Conservation (phyloP, 176 grass and related monocot genomes). For the Tillandsia leiboldiana region DNA sequence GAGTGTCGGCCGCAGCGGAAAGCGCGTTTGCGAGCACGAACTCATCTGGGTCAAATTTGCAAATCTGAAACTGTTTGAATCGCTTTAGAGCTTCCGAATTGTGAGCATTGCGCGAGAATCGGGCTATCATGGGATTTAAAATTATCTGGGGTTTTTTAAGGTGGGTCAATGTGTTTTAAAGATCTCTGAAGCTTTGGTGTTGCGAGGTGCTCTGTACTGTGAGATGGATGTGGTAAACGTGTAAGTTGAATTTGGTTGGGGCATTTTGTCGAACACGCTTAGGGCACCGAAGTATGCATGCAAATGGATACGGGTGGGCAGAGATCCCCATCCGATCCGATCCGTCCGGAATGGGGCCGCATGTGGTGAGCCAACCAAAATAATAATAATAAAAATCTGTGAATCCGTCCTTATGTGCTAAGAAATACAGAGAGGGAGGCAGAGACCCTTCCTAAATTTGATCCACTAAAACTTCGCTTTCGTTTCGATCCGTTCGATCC, state of each 20-base stretch:
- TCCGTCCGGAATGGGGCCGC: too few relatives aligned
- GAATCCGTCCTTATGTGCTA: too few relatives aligned
- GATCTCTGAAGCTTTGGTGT: neutral
- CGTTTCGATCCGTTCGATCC: too few relatives aligned
- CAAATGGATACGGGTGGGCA: too few relatives aligned
- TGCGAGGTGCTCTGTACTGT: neutral
- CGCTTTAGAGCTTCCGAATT: neutral
- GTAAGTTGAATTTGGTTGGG: neutral
- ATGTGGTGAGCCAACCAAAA: too few relatives aligned
- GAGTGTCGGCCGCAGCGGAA: neutral
- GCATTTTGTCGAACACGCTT: conserved; percentile 13
- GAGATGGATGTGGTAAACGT: neutral
- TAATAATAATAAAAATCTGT: too few relatives aligned
- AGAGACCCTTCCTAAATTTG: too few relatives aligned
- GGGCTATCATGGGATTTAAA: neutral
- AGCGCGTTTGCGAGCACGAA: neutral
- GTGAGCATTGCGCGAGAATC: neutral
- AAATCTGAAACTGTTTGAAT: conserved; percentile 6
- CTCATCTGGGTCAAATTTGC: conserved; percentile 3
- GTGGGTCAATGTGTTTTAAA: neutral
- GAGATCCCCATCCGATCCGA: too few relatives aligned
- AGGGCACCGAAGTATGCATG: neutral
- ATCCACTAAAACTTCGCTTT: too few relatives aligned
- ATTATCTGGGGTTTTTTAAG: neutral
- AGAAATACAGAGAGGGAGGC: too few relatives aligned